phyloP scores from a whole-genome alignment of 495 filamentous ascomycete genomes.

The Staphylotrichum longicolle region DNA sequence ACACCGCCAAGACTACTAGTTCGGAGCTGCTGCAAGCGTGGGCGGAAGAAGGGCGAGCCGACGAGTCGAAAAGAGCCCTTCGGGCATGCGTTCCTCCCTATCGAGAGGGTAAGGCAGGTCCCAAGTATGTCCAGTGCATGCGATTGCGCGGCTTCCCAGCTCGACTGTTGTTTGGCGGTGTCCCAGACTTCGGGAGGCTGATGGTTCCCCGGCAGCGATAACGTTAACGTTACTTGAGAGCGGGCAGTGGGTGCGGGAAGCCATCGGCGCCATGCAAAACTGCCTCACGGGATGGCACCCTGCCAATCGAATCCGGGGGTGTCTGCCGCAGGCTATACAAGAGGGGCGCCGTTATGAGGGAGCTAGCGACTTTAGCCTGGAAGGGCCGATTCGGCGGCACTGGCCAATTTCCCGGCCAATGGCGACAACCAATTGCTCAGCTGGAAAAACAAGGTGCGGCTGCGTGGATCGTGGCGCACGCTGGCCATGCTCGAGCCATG shows the following conservation, averaged over 20 bases:
- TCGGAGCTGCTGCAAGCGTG: neutral
- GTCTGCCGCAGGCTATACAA: slow-evolving; percentile 31
- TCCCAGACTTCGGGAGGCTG: slow-evolving; percentile 19
- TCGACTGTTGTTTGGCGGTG: neutral
- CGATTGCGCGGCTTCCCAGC: too few relatives aligned
- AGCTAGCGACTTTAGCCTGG: slow-evolving; percentile 39
- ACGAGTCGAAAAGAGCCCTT: neutral
- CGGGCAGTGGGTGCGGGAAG: slow-evolving; percentile 21
- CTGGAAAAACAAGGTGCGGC: slow-evolving; percentile 42
- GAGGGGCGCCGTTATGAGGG: slow-evolving; percentile 34
- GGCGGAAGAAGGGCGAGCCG: neutral
- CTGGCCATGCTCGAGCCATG: neutral
- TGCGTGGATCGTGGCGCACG: slow-evolving; percentile 38
- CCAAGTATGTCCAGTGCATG: too few relatives aligned
- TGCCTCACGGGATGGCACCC: slow-evolving; percentile 36
- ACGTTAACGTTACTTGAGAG: slow-evolving; percentile 21
- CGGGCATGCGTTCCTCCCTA: neutral
- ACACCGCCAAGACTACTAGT: neutral
- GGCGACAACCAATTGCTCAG: slow-evolving; percentile 26
- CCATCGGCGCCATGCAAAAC: slow-evolving; percentile 30
- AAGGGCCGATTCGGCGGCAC: slow-evolving; percentile 40
- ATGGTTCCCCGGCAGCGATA: neutral
- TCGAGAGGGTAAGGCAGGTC: neutral
- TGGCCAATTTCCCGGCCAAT: slow-evolving; percentile 36
- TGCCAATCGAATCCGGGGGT: slow-evolving; percentile 37